Conservation (phyloP, 2,329 filamentous ascomycete genomes). For the Aspergillus pseudotamarii region DNA sequence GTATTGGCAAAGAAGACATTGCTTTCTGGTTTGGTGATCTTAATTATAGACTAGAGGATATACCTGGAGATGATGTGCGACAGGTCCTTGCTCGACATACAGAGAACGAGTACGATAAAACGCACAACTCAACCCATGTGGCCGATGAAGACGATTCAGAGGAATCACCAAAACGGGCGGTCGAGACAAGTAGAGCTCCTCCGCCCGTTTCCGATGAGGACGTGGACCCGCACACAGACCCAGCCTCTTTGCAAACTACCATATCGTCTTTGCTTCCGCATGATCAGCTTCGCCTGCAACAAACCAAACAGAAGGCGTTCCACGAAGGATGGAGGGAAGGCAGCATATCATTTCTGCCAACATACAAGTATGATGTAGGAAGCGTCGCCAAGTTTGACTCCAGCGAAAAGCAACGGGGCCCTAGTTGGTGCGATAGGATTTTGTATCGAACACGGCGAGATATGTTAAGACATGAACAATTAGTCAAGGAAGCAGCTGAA, state of each 20-base stretch:
- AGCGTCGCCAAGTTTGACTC: constrained; percentile 90
- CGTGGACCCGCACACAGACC: constrained; percentile 73
- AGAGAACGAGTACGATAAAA: constrained; percentile 71
- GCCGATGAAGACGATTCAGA: constrained; percentile 13
- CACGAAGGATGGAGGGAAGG: constrained; percentile 93
- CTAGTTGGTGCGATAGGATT: constrained; percentile 97
- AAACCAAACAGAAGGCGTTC: constrained; percentile 76
- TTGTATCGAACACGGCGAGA: constrained; percentile 78
- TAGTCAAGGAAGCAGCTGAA: constrained; percentile 65
- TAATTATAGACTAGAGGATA: constrained; percentile 86
- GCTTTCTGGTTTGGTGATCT: constrained; percentile 96
- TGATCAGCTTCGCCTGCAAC: constrained; percentile 78
- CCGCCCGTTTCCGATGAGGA: constrained; percentile 59
- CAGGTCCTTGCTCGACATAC: constrained; percentile 81
- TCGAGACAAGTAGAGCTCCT: constrained; percentile 10
- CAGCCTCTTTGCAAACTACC: constrained; percentile 84
- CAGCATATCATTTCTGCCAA: constrained; percentile 82
- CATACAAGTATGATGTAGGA: constrained; percentile 98
- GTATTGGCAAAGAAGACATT: constrained; percentile 88
- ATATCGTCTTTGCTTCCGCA: constrained; percentile 84
- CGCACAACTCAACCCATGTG: constrained; percentile 34
- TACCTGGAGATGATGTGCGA: constrained; percentile 88
- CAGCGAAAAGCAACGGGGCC: constrained; percentile 88
- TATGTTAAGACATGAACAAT: constrained; percentile 66
- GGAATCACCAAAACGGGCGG: constrained; percentile 3